phyloP scores from a whole-genome alignment of 2,329 filamentous ascomycete species.

The Calonectria naviculata region DNA sequence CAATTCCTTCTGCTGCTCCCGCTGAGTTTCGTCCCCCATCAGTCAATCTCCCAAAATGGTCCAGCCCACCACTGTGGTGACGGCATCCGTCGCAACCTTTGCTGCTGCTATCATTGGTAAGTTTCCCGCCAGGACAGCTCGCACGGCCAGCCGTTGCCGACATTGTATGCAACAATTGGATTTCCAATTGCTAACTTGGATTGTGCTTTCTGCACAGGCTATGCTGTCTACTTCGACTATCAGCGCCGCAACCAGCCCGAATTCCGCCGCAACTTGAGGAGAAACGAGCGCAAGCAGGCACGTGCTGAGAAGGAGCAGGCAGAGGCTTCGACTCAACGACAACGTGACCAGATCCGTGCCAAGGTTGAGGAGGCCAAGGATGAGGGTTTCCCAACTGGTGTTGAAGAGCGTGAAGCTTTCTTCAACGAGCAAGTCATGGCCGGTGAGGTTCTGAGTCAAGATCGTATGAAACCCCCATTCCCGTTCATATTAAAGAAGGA shows the following conservation, averaged over 20 bases:
- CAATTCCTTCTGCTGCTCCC: conserved; percentile 20
- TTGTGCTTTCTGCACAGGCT: conserved; percentile 57
- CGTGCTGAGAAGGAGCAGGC: conserved; percentile 79
- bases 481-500: not conserved
- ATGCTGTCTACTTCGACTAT: conserved; percentile 77
- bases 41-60: conserved; percentile 50
- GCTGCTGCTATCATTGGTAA: conserved; percentile 71
- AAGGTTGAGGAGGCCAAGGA: conserved; percentile 86
- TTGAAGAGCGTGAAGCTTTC: conserved; percentile 94
- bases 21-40: conserved; percentile 23
- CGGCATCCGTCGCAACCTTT: conserved; percentile 70
- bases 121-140: conserved; percentile 11
- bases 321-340: conserved; percentile 71
- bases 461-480: conserved; percentile 69
- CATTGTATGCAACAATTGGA: not conserved
- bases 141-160: not conserved
- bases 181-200: conserved; percentile 28
- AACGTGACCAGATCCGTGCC: conserved; percentile 79
- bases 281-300: conserved; percentile 79
- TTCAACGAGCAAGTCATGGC: conserved; percentile 96
- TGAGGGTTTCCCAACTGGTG: conserved; percentile 89
- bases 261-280: conserved; percentile 76
- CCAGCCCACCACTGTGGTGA: conserved; percentile 66
- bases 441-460: conserved; percentile 84
- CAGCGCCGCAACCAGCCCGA: conserved; percentile 72